phyloP scores from a whole-genome alignment of 768 basidiomycete genomes.

The Collybiopsis luxurians region DNA sequence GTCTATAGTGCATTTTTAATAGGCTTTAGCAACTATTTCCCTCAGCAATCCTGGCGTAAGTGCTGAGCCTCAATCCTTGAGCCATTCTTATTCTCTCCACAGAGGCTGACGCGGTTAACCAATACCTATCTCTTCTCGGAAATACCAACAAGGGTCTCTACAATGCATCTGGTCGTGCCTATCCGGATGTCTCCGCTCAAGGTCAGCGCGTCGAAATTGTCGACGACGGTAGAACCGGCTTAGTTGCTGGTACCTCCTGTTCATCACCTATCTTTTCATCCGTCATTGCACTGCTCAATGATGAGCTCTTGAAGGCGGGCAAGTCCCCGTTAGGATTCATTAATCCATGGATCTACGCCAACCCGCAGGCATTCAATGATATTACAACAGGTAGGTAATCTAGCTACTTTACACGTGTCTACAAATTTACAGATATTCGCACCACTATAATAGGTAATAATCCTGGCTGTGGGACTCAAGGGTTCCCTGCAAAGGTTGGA shows the following conservation, averaged over 20 bases:
- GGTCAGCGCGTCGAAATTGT: conserved; percentile 20
- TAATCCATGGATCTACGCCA: conserved; percentile 7
- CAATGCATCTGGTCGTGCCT: conserved; percentile 33
- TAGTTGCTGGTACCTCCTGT: conserved; percentile 44
- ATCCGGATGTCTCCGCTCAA: conserved; percentile 21
- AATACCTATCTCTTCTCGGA: conserved; percentile 27
- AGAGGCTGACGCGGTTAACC: conserved; percentile 30
- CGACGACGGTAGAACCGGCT: conserved; percentile 19
- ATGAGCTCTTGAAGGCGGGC: conserved; percentile 32
- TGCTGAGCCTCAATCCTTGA: conserved; percentile 1
- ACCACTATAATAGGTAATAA: not conserved
- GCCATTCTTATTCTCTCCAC: conserved; percentile 8
- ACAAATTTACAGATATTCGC: not conserved
- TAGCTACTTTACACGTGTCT: not conserved
- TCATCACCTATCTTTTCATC: conserved; percentile 45
- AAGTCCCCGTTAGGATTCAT: conserved; percentile 11
- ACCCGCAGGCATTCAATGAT: conserved; percentile 6
- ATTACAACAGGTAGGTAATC: not conserved
- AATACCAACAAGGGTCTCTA: conserved; percentile 39
- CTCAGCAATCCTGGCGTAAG: conserved; percentile 35
- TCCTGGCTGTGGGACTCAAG: conserved; percentile 3
- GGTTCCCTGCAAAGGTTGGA: not conserved
- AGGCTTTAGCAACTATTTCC: conserved; percentile 15
- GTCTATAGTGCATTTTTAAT: not conserved
- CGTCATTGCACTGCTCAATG: conserved; percentile 43